Conservation (phyloP, 108 stramenopile genomes). For the Fistulifera solaris region DNA sequence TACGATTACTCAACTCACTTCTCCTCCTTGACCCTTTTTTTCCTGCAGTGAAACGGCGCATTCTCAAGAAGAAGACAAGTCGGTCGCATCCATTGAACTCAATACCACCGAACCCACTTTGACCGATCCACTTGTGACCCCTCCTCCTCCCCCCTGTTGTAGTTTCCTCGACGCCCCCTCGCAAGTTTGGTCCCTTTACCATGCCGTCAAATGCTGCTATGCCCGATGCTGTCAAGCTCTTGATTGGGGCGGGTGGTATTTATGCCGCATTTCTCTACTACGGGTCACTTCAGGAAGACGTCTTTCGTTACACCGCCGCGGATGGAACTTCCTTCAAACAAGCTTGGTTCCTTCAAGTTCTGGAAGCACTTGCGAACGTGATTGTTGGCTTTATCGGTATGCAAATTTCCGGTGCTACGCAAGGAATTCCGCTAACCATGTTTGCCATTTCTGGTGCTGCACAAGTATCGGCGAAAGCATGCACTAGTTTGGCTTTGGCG, state of each 20-base stretch:
- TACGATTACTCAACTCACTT: no score
- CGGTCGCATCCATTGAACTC: no score
- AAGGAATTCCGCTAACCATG: constrained; percentile 69
- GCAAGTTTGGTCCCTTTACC: not conserved
- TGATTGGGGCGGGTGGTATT: constrained; percentile 90
- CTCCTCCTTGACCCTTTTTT: no score
- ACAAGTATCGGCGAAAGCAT: constrained; percentile 88
- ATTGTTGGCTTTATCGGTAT: constrained; percentile 81
- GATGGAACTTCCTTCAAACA: constrained; percentile 86
- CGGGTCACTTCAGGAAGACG: constrained; percentile 93
- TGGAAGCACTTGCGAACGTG: constrained; percentile 87
- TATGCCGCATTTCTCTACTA: constrained; percentile 93
- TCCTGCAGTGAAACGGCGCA: no score
- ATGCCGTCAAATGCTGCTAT: constrained; percentile 14
- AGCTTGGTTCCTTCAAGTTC: constrained; percentile 87
- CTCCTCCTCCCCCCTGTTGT: no score
- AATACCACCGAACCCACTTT: no score
- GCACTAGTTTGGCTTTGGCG: constrained; percentile 78
- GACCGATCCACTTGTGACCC: no score
- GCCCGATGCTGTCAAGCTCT: constrained; percentile 60
- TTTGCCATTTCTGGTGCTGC: constrained; percentile 85
- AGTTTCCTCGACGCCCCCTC: no score
- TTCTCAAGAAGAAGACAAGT: no score
- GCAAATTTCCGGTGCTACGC: constrained; percentile 67
- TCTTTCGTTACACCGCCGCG: constrained; percentile 75